phyloP scores from a whole-genome alignment of 106 monocot species.

The Xerophyta viscosa region DNA sequence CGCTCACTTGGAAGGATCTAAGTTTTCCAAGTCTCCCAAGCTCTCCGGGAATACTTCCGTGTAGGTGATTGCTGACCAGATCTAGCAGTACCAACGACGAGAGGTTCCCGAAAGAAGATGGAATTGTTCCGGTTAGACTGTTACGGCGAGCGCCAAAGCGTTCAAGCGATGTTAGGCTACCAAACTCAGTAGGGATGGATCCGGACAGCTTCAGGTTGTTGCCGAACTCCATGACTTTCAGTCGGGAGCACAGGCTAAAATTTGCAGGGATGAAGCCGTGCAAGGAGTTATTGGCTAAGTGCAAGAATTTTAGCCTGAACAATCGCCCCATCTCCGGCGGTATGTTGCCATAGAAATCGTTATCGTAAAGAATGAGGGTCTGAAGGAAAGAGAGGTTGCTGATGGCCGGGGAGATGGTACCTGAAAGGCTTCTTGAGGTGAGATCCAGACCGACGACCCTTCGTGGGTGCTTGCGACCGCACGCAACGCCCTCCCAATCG shows the following conservation, averaged over 20 bases:
- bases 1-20: neutral
- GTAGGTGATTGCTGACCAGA: neutral
- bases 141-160: slow-evolving; percentile 2
- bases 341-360: neutral
- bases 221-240: neutral
- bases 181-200: neutral
- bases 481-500: slow-evolving; percentile 3
- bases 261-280: neutral
- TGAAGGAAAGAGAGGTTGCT: slow-evolving; percentile 2
- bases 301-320: neutral
- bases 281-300: neutral
- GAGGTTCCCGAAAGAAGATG: slow-evolving; percentile 2
- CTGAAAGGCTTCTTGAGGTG: neutral
- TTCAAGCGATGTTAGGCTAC: neutral
- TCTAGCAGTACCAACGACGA: neutral
- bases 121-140: slow-evolving; percentile 2
- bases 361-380: neutral
- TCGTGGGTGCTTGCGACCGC: neutral
- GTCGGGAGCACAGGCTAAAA: neutral
- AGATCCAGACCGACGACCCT: neutral
- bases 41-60: neutral
- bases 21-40: neutral
- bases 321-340: neutral
- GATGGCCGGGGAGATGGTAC: neutral
- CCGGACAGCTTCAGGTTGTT: slow-evolving; percentile 1